Percentiles rank a stretch among this genome's conserved stretches.
Evolutionary conservation across 257 asterid genomes (phyloP).

Genomic region (Penstemon newberryi): DNA sequence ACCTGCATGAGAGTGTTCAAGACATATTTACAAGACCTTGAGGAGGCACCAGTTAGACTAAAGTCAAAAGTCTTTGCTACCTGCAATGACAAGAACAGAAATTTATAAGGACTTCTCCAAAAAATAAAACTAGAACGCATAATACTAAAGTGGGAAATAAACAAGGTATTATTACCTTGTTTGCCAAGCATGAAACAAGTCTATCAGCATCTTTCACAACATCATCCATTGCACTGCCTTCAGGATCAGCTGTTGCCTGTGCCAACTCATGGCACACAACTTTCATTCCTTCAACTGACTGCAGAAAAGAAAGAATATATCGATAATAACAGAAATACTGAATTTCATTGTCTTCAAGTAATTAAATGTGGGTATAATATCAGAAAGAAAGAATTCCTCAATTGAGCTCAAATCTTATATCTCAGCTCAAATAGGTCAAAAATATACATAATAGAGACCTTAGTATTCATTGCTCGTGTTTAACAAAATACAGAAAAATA

Average conservation of each 20-base stretch:
- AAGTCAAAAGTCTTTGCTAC: conserved; percentile 95
- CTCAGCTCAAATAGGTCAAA: conserved; percentile 6
- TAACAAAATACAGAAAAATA: not conserved
- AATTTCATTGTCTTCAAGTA: not conserved
- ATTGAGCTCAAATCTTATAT: not conserved
- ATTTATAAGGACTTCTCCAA: conserved; percentile 24
- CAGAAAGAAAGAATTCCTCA: not conserved
- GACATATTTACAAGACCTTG: conserved; percentile 99
- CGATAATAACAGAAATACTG: conserved; percentile 4
- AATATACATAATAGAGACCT: not conserved
- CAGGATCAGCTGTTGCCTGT: conserved; percentile 86
- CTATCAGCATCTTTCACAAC: conserved; percentile 90
- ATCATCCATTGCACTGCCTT: conserved; percentile 75
- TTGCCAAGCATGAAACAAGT: conserved; percentile 96
- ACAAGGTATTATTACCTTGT: conserved; percentile 51
- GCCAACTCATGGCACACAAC: conserved; percentile 93
- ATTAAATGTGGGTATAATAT: conserved; percentile 20
- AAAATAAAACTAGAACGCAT: conserved; percentile 14
- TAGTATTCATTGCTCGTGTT: not conserved
- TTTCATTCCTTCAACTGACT: conserved; percentile 99
- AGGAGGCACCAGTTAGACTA: conserved; percentile 91
- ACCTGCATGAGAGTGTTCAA: conserved; percentile 99
- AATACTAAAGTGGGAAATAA: not conserved
- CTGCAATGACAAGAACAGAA: conserved; percentile 42
- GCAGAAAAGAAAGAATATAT: conserved; percentile 36